Percentiles rank a stretch among this genome's conserved stretches.
These are phyloP conservation scores for Chrysosporium queenslandicum DNA, from an alignment of 2,329 filamentous ascomycete genomes.

Conservation along the genomic window DNA sequence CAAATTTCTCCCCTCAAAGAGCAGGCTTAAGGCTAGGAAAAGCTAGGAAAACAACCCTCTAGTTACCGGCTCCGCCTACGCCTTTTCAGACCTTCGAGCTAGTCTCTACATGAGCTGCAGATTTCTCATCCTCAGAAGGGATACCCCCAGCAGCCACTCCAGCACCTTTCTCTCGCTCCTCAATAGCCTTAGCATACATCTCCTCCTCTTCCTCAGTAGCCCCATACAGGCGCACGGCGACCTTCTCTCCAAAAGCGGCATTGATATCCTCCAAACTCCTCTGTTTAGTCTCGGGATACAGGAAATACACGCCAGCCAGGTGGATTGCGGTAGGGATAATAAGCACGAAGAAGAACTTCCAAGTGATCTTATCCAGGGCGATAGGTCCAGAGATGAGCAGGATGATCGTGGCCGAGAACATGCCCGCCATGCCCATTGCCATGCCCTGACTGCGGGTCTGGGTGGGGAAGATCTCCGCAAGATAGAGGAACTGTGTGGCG, in stretches of 20 bases:
- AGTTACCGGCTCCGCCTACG: background rate
- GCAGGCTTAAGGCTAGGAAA: background rate
- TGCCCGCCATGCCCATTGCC: constrained; percentile 28
- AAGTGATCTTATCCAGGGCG: constrained; percentile 26
- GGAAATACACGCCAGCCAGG: constrained; percentile 26
- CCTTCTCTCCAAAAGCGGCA: constrained; percentile 28
- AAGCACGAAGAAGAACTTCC: constrained; percentile 34
- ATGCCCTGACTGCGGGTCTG: constrained; percentile 32
- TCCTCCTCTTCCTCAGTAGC: constrained; percentile 24
- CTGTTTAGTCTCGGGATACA: constrained; percentile 32
- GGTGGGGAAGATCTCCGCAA: constrained; percentile 36
- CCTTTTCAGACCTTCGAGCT: constrained; percentile 2
- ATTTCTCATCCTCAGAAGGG: constrained; percentile 2
- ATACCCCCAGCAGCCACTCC: background rate
- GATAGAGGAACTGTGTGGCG: constrained; percentile 37
- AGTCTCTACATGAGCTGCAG: constrained; percentile 6
- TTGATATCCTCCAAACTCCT: constrained; percentile 31
- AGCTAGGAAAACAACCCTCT: background rate
- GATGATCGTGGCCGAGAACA: constrained; percentile 9
- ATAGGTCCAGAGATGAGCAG: constrained; percentile 19
- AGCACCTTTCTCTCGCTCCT: background rate
- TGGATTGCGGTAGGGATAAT: constrained; percentile 28
- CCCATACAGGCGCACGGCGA: constrained; percentile 23
- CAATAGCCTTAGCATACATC: constrained; percentile 18
- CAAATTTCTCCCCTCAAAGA: background rate